Base-by-base conservation (phyloP, 805 yeast genomes). In the Lachancea mirantina region DNA sequence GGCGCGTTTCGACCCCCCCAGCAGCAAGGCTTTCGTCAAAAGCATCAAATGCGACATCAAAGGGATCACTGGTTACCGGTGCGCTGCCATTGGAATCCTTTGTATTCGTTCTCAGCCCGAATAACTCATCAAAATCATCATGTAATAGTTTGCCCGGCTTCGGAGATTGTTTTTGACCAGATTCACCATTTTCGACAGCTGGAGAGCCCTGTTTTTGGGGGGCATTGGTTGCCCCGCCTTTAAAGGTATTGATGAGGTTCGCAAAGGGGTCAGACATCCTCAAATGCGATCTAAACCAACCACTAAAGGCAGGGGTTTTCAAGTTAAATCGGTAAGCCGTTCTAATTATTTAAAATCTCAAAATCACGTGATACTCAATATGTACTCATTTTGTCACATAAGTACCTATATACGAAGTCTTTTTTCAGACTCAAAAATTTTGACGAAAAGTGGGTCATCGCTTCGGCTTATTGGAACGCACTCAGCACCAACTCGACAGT, bases 181-280 rank as follows among this genome's bases (percentile, higher is more conserved):
- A 9, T 6, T 7, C 25, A 11, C 24, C 23, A 4, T n/a, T 8
- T 17, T 15, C 17, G 25, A 8, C 19, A 14, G 6, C 10, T 8
- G 4, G 8, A n/a, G n/a, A n/a, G n/a, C n/a, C n/a, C n/a, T n/a
- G n/a, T n/a, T n/a, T n/a, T n/a, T n/a, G n/a, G n/a, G n/a, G n/a
- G n/a, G n/a, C n/a, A n/a, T n/a, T n/a, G n/a, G n/a, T n/a, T n/a
- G n/a, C 20, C 9, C 33, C 43, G 5, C 43, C 42, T 28, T 52
- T 48, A 14, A 58, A 57, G 6, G 60, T 48, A 18, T 51, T 46
- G 34, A 68, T 47, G 17, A 68, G 50, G 40, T 62, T 60, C 2
- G 72, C 72, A 59, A 68, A 68, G 14, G 67, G 56, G 41, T 67
- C 72, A n/a, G 47, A 16, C 41, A 40, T 40, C 19, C 15, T 9